phyloP scores from a whole-genome alignment of 1,139 yeast species.

The Taiozyma sp. region DNA sequence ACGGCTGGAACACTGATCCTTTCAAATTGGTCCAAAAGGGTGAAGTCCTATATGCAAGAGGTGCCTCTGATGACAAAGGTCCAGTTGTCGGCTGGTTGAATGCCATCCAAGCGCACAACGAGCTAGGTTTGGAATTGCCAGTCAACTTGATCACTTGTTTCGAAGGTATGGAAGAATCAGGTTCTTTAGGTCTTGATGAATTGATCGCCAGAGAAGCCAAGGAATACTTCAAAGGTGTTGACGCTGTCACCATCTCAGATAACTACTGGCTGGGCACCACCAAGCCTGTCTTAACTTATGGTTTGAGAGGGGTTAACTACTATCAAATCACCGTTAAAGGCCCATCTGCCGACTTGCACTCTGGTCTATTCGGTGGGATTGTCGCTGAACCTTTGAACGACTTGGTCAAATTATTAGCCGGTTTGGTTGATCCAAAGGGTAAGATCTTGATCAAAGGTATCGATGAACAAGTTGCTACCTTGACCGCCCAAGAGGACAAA shows the following conservation, averaged over 20 bases:
- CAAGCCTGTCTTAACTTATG: constrained; percentile 95
- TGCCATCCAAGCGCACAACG: constrained; percentile 84
- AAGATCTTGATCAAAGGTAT: constrained; percentile 84
- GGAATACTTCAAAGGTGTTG: constrained; percentile 77
- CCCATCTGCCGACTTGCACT: constrained; percentile 96
- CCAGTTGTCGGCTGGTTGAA: constrained; percentile 98
- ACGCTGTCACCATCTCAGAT: constrained; percentile 94
- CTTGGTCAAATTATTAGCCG: constrained; percentile 67
- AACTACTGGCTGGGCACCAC: constrained; percentile 98
- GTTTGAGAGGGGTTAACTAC: constrained; percentile 95
- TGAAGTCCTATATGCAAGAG: constrained; percentile 78
- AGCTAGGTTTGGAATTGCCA: constrained; percentile 82
- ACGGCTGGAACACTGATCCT: constrained; percentile 96
- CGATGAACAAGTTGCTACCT: constrained; percentile 90
- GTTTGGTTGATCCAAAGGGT: constrained; percentile 78
- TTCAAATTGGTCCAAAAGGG: constrained; percentile 54
- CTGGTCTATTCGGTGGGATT: constrained; percentile 97
- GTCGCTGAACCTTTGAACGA: constrained; percentile 98
- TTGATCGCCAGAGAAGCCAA: constrained; percentile 77
- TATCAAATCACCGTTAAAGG: constrained; percentile 80
- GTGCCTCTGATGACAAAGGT: constrained; percentile 96
- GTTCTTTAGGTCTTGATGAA: constrained; percentile 86
- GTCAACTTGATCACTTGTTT: constrained; percentile 90
- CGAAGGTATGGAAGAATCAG: constrained; percentile 99
- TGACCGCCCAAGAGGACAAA: constrained; percentile 72